phyloP scores from a whole-genome alignment of 108 stramenopile genomes.

The Pseudonitzschia multiseries region DNA sequence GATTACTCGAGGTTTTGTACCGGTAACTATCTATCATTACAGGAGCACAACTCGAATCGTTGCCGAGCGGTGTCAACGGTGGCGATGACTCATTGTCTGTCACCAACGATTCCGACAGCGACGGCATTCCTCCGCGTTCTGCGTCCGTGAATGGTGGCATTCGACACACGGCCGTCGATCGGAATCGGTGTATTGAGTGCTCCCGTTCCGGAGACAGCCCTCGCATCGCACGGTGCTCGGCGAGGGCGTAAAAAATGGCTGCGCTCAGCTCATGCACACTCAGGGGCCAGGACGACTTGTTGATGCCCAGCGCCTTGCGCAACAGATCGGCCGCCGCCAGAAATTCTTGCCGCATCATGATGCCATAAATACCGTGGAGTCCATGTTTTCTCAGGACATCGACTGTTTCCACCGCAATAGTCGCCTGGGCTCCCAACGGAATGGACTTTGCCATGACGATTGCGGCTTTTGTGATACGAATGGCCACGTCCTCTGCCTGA shows the following conservation, averaged over 20 bases:
- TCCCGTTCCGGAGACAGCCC: conserved; percentile 87
- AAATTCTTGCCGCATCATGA: conserved; percentile 91
- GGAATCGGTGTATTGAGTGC: conserved; percentile 68
- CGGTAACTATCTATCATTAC: conserved; percentile 22
- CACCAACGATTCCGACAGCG: no score
- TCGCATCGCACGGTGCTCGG: conserved; percentile 86
- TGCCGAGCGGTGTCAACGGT: no score
- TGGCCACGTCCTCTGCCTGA: conserved; percentile 69
- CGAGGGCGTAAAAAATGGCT: conserved; percentile 95
- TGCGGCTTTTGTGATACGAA: conserved; percentile 68
- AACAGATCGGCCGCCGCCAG: conserved; percentile 91
- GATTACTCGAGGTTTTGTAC: not conserved
- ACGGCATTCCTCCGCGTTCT: no score
- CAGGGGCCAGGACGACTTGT: conserved; percentile 86
- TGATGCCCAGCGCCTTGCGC: conserved; percentile 78
- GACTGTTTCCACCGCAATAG: conserved; percentile 89
- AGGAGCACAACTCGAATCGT: no score
- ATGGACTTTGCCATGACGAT: conserved; percentile 73
- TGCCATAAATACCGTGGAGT: conserved; percentile 87
- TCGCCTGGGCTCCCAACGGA: conserved; percentile 85
- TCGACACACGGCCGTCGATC: conserved; percentile 1
- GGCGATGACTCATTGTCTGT: no score
- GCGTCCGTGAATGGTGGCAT: no score
- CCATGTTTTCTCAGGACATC: conserved; percentile 91
- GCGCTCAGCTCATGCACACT: conserved; percentile 92